phyloP scores from a whole-genome alignment of 2,329 filamentous ascomycete genomes.

The Penicillium decumbens region DNA sequence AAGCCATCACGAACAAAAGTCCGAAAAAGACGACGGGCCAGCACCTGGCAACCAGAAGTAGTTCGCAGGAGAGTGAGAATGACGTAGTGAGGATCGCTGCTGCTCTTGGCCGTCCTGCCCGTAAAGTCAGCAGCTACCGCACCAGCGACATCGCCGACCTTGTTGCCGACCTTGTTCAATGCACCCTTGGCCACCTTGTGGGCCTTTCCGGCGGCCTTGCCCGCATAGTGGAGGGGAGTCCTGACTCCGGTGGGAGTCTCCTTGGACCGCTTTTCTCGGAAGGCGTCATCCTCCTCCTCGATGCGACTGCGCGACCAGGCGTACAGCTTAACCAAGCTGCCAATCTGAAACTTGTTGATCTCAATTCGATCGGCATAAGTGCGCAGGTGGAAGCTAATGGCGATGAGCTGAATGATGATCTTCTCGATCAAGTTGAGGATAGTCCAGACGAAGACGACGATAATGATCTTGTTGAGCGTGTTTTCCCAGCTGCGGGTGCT shows the following conservation, averaged over 20 bases:
- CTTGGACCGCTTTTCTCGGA: conserved; percentile 57
- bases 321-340: conserved; percentile 61
- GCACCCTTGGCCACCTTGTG: conserved; percentile 71
- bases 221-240: conserved; percentile 69
- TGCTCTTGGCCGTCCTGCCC: conserved; percentile 62
- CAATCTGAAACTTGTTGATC: conserved; percentile 85
- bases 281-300: conserved; percentile 69
- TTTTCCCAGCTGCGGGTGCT: conserved; percentile 63
- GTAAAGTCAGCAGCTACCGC: conserved; percentile 89
- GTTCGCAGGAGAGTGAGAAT: conserved; percentile 70
- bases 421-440: conserved; percentile 84
- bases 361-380: conserved; percentile 90
- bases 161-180: conserved; percentile 73
- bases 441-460: conserved; percentile 74
- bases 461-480: conserved; percentile 78
- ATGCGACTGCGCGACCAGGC: conserved; percentile 61
- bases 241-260: conserved; percentile 53
- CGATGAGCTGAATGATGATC: conserved; percentile 90
- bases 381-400: conserved; percentile 83
- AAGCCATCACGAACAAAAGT: conserved; percentile 72
- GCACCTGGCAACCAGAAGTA: conserved; percentile 69
- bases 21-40: conserved; percentile 82
- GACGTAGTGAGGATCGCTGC: conserved; percentile 77
- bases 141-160: conserved; percentile 78
- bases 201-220: conserved; percentile 62